A percentile compares a stretch with the other conserved stretches of the same genome.
phyloP scores from a whole-genome alignment of 2,329 filamentous ascomycete species.

The Xylaria sp. region DNA sequence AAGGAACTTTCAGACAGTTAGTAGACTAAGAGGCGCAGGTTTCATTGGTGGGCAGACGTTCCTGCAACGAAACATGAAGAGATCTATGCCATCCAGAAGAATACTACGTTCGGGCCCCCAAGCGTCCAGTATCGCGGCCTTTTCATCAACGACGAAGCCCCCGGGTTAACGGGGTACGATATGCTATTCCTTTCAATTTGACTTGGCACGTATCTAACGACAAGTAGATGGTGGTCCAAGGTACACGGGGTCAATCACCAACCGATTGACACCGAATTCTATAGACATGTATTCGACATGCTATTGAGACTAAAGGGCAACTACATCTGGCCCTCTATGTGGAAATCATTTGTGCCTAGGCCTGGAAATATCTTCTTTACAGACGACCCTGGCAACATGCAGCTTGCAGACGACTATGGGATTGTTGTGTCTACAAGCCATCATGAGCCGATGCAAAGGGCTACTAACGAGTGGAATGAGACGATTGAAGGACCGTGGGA shows the following conservation, averaged over 20 bases:
- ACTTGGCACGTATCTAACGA: slow-evolving; percentile 55
- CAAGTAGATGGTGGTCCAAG: slow-evolving; percentile 63
- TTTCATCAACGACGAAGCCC: slow-evolving; percentile 72
- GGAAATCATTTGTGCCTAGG: slow-evolving; percentile 59
- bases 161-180: slow-evolving; percentile 56
- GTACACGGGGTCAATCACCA: slow-evolving; percentile 60
- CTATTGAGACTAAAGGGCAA: slow-evolving; percentile 69
- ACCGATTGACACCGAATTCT: slow-evolving; percentile 63
- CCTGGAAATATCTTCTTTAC: slow-evolving; percentile 68
- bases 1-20: neutral
- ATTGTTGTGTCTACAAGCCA: slow-evolving; percentile 73
- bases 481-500: slow-evolving; percentile 64
- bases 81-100: slow-evolving; percentile 61
- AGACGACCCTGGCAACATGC: slow-evolving; percentile 68
- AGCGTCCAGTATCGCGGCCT: slow-evolving; percentile 69
- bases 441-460: slow-evolving; percentile 72
- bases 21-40: slow-evolving; percentile 45
- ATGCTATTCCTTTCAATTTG: slow-evolving; percentile 42
- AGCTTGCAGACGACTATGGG: slow-evolving; percentile 69
- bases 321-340: slow-evolving; percentile 75
- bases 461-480: slow-evolving; percentile 60
- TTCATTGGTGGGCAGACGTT: slow-evolving; percentile 70
- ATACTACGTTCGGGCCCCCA: slow-evolving; percentile 62
- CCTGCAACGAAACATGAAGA: slow-evolving; percentile 58
- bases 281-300: slow-evolving; percentile 71